Percentiles rank a stretch among this genome's conserved stretches.
These are phyloP conservation scores for Priceomyces fermenticarens DNA, from an alignment of 805 yeast species.

Conservation along the genomic window DNA sequence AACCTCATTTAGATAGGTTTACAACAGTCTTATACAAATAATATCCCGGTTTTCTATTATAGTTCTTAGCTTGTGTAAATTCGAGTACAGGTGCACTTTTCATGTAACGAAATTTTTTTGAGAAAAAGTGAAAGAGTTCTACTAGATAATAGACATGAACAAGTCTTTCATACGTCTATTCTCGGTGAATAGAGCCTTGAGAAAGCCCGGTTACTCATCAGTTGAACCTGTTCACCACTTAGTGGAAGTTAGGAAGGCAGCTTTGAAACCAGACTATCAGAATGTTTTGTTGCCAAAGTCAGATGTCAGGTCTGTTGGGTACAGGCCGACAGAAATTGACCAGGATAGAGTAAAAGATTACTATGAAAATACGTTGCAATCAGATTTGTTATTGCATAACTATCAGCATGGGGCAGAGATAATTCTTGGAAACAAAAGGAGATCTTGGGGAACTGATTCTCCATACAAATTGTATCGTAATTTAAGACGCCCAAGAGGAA, in stretches of 20 bases:
- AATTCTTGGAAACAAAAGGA: slow-evolving; percentile 62
- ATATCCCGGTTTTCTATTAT: background rate
- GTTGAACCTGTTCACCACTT: slow-evolving; percentile 92
- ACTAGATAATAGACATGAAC: slow-evolving; percentile 8
- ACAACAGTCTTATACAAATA: slow-evolving; percentile 2
- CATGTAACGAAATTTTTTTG: slow-evolving; percentile 4
- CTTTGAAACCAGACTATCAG: slow-evolving; percentile 71
- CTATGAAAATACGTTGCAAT: slow-evolving; percentile 66
- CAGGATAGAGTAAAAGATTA: slow-evolving; percentile 81
- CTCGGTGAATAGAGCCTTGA: slow-evolving; percentile 48
- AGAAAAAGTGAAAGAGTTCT: background rate
- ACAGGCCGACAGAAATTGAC: slow-evolving; percentile 67
- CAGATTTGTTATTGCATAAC: slow-evolving; percentile 75
- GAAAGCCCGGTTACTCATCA: slow-evolving; percentile 51
- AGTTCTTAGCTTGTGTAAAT: background rate
- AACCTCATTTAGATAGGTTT: slow-evolving; percentile 18
- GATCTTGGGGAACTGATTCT: slow-evolving; percentile 83
- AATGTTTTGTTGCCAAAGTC: slow-evolving; percentile 63
- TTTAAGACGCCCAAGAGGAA: slow-evolving; percentile 70
- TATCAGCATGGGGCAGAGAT: slow-evolving; percentile 63
- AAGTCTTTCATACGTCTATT: slow-evolving; percentile 27
- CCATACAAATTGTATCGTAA: slow-evolving; percentile 90
- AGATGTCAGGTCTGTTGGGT: slow-evolving; percentile 78
- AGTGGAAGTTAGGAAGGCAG: slow-evolving; percentile 69
- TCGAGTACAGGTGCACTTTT: slow-evolving; percentile 1